Base-by-base conservation (phyloP, 2,329 filamentous ascomycete genomes). In the Fusarium nygamai region DNA sequence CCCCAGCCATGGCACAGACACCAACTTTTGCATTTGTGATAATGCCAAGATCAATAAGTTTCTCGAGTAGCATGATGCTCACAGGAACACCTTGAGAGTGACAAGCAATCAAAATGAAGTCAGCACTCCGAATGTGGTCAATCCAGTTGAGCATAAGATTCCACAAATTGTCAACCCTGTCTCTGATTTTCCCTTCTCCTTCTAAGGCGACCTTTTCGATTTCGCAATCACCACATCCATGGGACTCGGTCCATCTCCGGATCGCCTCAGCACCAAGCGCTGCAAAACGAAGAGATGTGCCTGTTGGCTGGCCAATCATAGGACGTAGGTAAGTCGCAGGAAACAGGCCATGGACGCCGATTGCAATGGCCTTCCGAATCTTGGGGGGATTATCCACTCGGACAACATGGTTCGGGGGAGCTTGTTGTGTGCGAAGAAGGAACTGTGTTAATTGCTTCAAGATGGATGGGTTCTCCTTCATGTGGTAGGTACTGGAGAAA, bases 1-100 rank as follows among this genome's bases (percentile, higher is more conserved):
- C 95, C 20, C 96, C 96, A 8, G 96, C 96, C 91, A 92, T 92
- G 27, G 91, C 95, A 79, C 96, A 98, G 17, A 99, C 89, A 5
- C 96, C 95, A 51, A 99, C 92, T 60, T 91, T 92, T 11, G 93
- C 89, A 46, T 89, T 89, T 20, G 91, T 92, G 36, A 98, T 89
- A 74, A 96, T 94, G 5, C 95, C 95, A 67, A 98, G 91, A 61
- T 96, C 93, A 61, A 99, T 95, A 47, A 99, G 87, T 82, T 98
- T 98, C 10, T 95, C 94, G 10, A 98, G 88, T 8, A 99, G 87
- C 91, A 98, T 98, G 68, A 98, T 89, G 11, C 93, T 92, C 2
- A 99, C 96, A 0, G 96, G 96, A 0, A 98, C 96, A 29, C 96
- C 96, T 82, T 99, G 96, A 6, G 94, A 97, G 82, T 99, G 96